Evolutionary conservation across 2,329 filamentous ascomycete genomes (phyloP).

Genomic region (Neonectria hederae): DNA sequence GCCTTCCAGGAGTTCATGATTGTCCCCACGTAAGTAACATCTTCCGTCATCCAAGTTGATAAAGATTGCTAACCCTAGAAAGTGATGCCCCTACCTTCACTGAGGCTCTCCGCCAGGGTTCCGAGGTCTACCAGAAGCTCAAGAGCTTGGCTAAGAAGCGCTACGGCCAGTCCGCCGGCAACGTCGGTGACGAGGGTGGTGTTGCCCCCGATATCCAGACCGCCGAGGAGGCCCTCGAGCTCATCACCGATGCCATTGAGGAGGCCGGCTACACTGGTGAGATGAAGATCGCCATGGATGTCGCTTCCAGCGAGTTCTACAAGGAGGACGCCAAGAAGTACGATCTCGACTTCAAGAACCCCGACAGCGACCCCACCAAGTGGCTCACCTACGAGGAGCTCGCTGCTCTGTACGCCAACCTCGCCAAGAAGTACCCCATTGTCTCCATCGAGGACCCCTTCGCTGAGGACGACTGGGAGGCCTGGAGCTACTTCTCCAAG

Average conservation of each 20-base stretch:
- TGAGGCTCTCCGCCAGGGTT: slow-evolving; percentile 94
- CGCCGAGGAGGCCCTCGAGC: slow-evolving; percentile 93
- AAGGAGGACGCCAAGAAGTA: slow-evolving; percentile 98
- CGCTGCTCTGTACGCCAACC: slow-evolving; percentile 86
- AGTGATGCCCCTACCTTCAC: slow-evolving; percentile 88
- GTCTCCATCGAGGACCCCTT: slow-evolving; percentile 99
- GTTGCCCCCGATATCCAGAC: slow-evolving; percentile 99
- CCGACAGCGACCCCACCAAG: slow-evolving; percentile 92
- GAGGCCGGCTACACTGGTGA: slow-evolving; percentile 94
- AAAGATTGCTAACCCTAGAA: slow-evolving; percentile 26
- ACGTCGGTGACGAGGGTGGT: slow-evolving; percentile 99
- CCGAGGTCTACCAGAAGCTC: slow-evolving; percentile 98
- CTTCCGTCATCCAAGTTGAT: not conserved
- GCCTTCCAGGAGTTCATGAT: slow-evolving; percentile 99
- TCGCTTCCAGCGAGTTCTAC: slow-evolving; percentile 99
- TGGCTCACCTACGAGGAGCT: slow-evolving; percentile 99
- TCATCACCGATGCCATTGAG: slow-evolving; percentile 95
- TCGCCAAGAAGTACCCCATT: slow-evolving; percentile 96
- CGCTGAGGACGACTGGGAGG: slow-evolving; percentile 99
- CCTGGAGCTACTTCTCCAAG: slow-evolving; percentile 99
- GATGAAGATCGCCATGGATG: slow-evolving; percentile 99
- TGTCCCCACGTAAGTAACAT: slow-evolving; percentile 73
- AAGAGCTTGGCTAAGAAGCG: slow-evolving; percentile 98
- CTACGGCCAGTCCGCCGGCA: slow-evolving; percentile 98
- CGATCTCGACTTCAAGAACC: slow-evolving; percentile 99